These are phyloP conservation scores for Aspergillus nomiae DNA, from an alignment of 2,329 filamentous ascomycete genomes.

Conservation along the genomic window DNA sequence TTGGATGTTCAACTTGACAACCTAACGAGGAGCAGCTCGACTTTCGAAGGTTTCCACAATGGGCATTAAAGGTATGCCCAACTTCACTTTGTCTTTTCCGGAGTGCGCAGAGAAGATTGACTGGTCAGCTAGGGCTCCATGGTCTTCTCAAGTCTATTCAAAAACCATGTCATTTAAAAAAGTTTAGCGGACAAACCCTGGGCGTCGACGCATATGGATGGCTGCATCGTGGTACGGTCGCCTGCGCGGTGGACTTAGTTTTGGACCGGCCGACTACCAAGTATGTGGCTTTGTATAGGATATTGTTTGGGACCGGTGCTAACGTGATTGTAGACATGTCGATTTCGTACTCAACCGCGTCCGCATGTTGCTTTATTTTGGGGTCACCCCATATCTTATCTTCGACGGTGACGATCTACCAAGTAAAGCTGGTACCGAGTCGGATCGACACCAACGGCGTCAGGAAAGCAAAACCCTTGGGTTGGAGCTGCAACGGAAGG, in stretches of 20 bases:
- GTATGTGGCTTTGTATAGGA: conserved; percentile 53
- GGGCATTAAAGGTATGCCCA: conserved; percentile 47
- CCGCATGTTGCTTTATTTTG: conserved; percentile 90
- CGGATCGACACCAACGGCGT: conserved; percentile 71
- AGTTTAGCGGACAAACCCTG: conserved; percentile 82
- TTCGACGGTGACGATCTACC: conserved; percentile 96
- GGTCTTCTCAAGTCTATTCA: conserved; percentile 96
- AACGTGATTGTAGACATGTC: conserved; percentile 66
- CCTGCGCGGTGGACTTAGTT: conserved; percentile 88
- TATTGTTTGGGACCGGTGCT: conserved; percentile 52
- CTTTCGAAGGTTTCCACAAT: conserved; percentile 35
- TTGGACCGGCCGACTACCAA: conserved; percentile 84
- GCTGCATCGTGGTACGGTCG: conserved; percentile 89
- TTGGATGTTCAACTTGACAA: conserved; percentile 28
- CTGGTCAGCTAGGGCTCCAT: conserved; percentile 66
- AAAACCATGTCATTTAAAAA: conserved; percentile 80
- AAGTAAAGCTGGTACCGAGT: conserved; percentile 87
- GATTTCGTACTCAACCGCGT: conserved; percentile 89
- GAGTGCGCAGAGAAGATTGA: conserved; percentile 7
- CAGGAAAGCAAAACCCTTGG: conserved; percentile 76
- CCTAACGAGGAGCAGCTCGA: conserved; percentile 31
- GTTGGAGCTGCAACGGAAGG: conserved; percentile 76
- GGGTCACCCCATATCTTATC: conserved; percentile 89
- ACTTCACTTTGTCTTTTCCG: conserved; percentile 5
- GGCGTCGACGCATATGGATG: conserved; percentile 98